Base-by-base conservation (phyloP, 2,329 filamentous ascomycete genomes). In the Colletotrichum salicis region DNA sequence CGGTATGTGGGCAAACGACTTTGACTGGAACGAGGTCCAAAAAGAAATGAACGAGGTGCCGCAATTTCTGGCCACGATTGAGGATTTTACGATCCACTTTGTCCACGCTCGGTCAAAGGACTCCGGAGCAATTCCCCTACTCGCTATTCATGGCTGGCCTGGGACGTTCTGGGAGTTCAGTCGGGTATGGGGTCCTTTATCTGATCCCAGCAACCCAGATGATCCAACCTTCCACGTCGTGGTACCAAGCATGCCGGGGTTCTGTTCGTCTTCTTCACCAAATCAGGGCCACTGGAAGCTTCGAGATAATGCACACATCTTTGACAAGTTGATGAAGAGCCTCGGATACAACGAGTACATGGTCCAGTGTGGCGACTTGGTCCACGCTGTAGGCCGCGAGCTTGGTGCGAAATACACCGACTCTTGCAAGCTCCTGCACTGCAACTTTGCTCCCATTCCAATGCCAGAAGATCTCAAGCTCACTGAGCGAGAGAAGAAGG, bases 101-200 rank as follows among this genome's bases (percentile, higher is more conserved):
- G 67, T 76, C 7, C 75, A 79, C 33, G 60, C 75, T 31, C 64
- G 62, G 2, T 77, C 77, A 1, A 58, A 59, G 0, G 54, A 59
- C 1, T 48, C 66, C 1, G 33, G 75, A 24, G 82, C 82, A 0
- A 82, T 85, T 41, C 82, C 84, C 1, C 74, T 86, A 1, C 74
- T 86, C 1, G 74, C 85, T 37, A 74, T 83, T 1, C 83, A 86
- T 73, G 84, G 84, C 37, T 86, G 83, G 84, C 84, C 83, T 2
- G 83, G 83, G 5, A 82, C 79, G 1, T 85, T 85, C 66, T 81
- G 82, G 73, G 84, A 86, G 71, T 84, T 84, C 73, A 81, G 76
- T 57, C 81, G 80, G 70, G 78, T 83, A 22, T 82, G 82, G 73
- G 72, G 78, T 60, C 75, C 79, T 31, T 73, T 85, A 2, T 75